A percentile compares a stretch with the other conserved stretches of the same genome.
phyloP scores from a whole-genome alignment of 768 basidiomycete species.

The Trametes villosa region DNA sequence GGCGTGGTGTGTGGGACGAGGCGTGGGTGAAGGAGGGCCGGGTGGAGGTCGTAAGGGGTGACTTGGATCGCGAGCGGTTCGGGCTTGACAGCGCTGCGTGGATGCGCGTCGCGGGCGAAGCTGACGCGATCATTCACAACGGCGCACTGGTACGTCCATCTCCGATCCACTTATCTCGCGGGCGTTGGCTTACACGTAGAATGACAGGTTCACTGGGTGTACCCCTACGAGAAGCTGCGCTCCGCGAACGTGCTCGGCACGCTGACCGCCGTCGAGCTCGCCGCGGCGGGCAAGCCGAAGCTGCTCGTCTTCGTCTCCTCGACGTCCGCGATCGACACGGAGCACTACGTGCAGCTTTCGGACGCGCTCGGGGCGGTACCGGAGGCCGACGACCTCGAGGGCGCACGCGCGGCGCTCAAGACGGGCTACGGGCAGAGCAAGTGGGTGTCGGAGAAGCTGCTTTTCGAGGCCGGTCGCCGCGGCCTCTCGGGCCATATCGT shows the following conservation, averaged over 20 bases:
- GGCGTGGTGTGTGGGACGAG: conserved; percentile 89
- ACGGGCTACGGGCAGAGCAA: conserved; percentile 97
- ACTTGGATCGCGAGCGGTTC: conserved; percentile 75
- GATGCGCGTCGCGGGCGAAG: conserved; percentile 67
- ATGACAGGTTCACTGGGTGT: conserved; percentile 94
- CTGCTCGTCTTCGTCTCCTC: conserved; percentile 89
- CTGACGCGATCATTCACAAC: conserved; percentile 89
- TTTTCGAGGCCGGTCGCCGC: conserved; percentile 88
- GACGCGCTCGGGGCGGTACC: conserved; percentile 77
- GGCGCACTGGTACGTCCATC: conserved; percentile 86
- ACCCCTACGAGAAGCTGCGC: conserved; percentile 93
- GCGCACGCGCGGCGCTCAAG: conserved; percentile 71
- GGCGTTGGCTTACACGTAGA: background rate
- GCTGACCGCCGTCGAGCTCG: conserved; percentile 79
- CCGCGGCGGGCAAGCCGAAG: conserved; percentile 75
- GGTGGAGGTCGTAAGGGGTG: conserved; percentile 83
- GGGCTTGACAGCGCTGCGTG: conserved; percentile 71
- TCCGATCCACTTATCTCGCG: background rate
- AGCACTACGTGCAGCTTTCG: conserved; percentile 86
- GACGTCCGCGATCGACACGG: conserved; percentile 92
- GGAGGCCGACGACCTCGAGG: conserved; percentile 89
- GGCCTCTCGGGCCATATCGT: conserved; percentile 87
- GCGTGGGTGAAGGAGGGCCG: conserved; percentile 70
- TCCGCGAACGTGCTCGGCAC: conserved; percentile 93
- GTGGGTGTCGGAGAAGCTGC: conserved; percentile 96